Conservation (phyloP, 2,329 filamentous ascomycete genomes). For the Pyrenophora teres region DNA sequence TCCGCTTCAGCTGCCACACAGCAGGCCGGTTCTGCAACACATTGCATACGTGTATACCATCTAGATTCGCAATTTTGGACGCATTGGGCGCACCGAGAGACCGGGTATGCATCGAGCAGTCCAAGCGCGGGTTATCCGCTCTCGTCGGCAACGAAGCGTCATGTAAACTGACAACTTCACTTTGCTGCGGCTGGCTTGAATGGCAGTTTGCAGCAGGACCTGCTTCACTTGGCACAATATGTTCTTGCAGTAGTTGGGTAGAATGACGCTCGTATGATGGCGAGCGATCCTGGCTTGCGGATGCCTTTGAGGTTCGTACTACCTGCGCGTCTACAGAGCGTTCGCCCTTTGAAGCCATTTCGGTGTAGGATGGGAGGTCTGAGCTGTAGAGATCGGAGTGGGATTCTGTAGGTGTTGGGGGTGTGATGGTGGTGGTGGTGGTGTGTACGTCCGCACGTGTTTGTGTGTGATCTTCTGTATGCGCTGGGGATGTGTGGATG, state of each 20-base stretch:
- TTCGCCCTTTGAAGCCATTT: constrained; percentile 12
- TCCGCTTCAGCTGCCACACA: constrained; percentile 35
- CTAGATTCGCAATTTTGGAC: background rate
- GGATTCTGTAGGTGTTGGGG: too few relatives aligned
- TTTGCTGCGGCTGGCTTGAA: background rate
- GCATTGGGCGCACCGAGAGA: background rate
- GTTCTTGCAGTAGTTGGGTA: background rate
- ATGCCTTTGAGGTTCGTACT: constrained; percentile 16
- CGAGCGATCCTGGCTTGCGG: background rate
- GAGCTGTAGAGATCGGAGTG: too few relatives aligned
- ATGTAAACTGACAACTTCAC: too few relatives aligned
- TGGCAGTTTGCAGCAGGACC: background rate
- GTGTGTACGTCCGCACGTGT: too few relatives aligned
- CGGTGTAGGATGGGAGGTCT: too few relatives aligned
- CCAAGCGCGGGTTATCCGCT: too few relatives aligned
- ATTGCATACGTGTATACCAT: constrained; percentile 25
- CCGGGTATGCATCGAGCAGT: too few relatives aligned
- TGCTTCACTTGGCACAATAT: background rate
- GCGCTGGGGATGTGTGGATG: background rate
- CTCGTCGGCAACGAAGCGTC: too few relatives aligned
- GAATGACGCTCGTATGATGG: background rate
- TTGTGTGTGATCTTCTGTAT: background rate
- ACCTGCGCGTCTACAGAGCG: constrained; percentile 24
- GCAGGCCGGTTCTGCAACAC: constrained; percentile 32
- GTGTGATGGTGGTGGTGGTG: too few relatives aligned